Evolutionary conservation across 139 green algal species (phyloP).

Genomic region (Mesotaenium endlicherianum): DNA sequence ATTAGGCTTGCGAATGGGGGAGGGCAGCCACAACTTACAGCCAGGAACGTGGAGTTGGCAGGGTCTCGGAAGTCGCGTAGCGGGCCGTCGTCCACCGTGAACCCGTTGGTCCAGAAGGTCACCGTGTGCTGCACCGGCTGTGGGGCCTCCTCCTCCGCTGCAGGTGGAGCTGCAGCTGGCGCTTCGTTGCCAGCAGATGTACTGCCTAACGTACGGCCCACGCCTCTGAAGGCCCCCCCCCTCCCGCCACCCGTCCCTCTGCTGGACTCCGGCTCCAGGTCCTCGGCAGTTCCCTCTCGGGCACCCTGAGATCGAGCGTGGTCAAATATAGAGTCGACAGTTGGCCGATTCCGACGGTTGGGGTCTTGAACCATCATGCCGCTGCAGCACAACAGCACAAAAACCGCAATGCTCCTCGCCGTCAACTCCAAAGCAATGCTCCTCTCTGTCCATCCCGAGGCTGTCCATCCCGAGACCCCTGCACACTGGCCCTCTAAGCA

Average conservation of each 20-base stretch:
- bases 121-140: conserved; percentile 44
- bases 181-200: background rate
- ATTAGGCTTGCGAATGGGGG: too few species aligned
- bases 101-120: conserved; percentile 58
- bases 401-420: too few species aligned
- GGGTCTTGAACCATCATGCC: conserved; percentile 53
- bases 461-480: too few species aligned
- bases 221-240: conserved; percentile 37
- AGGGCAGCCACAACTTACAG: conserved; percentile 4
- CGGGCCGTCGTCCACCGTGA: conserved; percentile 64
- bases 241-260: background rate
- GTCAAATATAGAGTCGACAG: conserved; percentile 49
- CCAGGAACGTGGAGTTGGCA: conserved; percentile 58
- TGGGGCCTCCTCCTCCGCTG: background rate
- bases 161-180: background rate
- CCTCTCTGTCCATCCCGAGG: too few species aligned
- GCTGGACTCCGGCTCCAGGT: conserved; percentile 17
- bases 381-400: too few species aligned
- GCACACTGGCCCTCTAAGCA: too few species aligned
- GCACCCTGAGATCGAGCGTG: conserved; percentile 42
- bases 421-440: too few species aligned
- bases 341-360: background rate
- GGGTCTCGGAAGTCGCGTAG: conserved; percentile 54
- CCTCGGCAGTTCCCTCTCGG: conserved; percentile 38
- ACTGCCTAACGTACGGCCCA: conserved; percentile 42